Evolutionary conservation across 768 basidiomycete genomes (phyloP).

Genomic region (Boletus rubroflammeus): DNA sequence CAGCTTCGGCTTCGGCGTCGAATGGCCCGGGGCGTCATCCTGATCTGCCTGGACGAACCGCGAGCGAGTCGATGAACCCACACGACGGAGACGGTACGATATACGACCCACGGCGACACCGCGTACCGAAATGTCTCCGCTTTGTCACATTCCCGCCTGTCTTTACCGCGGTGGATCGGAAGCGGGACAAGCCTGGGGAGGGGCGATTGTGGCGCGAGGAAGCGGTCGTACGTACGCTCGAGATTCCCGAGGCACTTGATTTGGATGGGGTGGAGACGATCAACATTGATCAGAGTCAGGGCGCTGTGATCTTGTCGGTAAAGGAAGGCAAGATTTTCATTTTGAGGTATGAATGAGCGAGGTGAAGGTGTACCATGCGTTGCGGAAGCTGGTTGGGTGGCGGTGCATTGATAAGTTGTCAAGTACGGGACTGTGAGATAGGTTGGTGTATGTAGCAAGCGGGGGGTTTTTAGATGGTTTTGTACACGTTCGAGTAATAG

Average conservation of each 20-base stretch:
- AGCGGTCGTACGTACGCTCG: constrained; percentile 55
- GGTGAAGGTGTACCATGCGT: not conserved
- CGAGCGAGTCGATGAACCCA: constrained; percentile 10
- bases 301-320: constrained; percentile 66
- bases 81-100: constrained; percentile 20
- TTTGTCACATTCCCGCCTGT: constrained; percentile 69
- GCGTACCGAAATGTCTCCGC: constrained; percentile 49
- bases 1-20: not conserved
- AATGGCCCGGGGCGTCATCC: constrained; percentile 1
- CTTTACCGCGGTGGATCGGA: constrained; percentile 21
- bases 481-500: not conserved
- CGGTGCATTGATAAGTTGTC: too few species aligned
- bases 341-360: constrained; percentile 52
- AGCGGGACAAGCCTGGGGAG: constrained; percentile 17
- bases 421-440: not conserved
- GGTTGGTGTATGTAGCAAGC: not conserved
- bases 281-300: constrained; percentile 75
- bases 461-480: not conserved
- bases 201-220: constrained; percentile 29
- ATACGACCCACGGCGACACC: constrained; percentile 25
- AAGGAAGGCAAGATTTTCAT: constrained; percentile 70
- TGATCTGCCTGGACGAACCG: not conserved
- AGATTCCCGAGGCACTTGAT: constrained; percentile 62
- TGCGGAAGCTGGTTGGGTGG: not conserved
- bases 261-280: constrained; percentile 67